Evolutionary conservation across 1,284 basidiomycete species (phyloP), one percentile per base, ranked within the genome.

Genomic region (Irpex sp.): DNA sequence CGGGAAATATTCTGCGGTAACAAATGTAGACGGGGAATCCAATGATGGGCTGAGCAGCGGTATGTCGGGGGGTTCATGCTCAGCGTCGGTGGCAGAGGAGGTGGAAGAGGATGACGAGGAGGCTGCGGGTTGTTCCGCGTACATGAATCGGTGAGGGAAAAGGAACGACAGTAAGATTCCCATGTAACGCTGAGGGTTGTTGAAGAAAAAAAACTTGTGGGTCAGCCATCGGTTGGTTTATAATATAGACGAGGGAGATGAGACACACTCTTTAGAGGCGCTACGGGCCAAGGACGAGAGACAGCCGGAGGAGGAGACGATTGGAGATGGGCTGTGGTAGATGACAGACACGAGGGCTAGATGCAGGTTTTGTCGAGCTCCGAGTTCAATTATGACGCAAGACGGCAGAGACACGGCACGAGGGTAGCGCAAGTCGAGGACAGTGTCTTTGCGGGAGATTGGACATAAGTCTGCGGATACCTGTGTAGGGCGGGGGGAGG

Each of bases 111-210:
- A 68, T 64, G 68, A 60, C 57, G 65, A 47, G 58, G 68, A 64
- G 56, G 68, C 60, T n/a, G 64, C 62, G 57, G 71, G 65, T 57
- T 66, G 68, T 66, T 70, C 67, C 61, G 71, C 66, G 62, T 67
- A 67, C 72, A 74, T 74, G 69, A 70, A 73, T 66, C 70, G 68
- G 59, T 67, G 64, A 63, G 72, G 70, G 62, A 74, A 74, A 66
- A 74, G 66, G 54, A 74, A 65, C n/a, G 72, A 73, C 56, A 74
- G 66, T 63, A 74, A 26, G 69, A 73, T 74, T 73, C 72, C 72
- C 72, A 74, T 74, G 72, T 69, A 74, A 66, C 61, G 51, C 53
- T 62, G 37, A 11, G 46, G 17, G 47, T 43, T 9, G 39, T 43
- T 15, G 55, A 50, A 55, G 31, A 55, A 35, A 26, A 55, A 19